Percentiles rank a stretch among this genome's conserved stretches.
These are phyloP conservation scores for Babesia ovis DNA, from an alignment of 169 alveolate genomes.

Conservation along the genomic window DNA sequence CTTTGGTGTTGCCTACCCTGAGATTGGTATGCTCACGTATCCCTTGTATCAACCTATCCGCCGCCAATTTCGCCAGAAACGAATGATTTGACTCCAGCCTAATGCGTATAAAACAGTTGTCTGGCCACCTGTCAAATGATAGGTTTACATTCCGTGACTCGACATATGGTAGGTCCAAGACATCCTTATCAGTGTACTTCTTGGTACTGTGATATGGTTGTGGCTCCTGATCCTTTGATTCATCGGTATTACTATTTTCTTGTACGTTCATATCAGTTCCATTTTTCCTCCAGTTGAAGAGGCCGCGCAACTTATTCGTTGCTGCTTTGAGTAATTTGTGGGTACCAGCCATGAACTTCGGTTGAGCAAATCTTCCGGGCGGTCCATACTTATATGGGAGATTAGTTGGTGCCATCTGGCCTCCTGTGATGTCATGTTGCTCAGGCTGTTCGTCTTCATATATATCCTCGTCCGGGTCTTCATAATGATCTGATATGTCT, in stretches of 20 bases:
- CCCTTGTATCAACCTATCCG: slow-evolving; percentile 35
- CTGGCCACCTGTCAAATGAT: slow-evolving; percentile 62
- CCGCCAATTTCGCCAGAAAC: slow-evolving; percentile 30
- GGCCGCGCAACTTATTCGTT: background rate
- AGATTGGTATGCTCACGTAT: slow-evolving; percentile 47
- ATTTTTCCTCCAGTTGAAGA: slow-evolving; percentile 2
- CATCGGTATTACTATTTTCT: background rate
- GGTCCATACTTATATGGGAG: too few species aligned
- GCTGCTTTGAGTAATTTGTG: background rate
- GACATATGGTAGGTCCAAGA: slow-evolving; percentile 39
- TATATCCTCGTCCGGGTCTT: too few species aligned
- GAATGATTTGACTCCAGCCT: slow-evolving; percentile 47
- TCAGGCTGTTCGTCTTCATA: too few species aligned
- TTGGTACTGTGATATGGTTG: slow-evolving; percentile 9
- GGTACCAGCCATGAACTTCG: slow-evolving; percentile 8
- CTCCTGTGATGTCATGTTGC: too few species aligned
- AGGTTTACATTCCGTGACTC: slow-evolving; percentile 17
- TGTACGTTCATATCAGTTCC: background rate
- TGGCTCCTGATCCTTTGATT: background rate
- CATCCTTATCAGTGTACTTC: slow-evolving; percentile 17
- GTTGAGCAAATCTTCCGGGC: slow-evolving; percentile 13
- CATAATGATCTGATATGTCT: too few species aligned
- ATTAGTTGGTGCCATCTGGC: too few species aligned
- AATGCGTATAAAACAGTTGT: slow-evolving; percentile 60
- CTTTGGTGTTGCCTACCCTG: slow-evolving; percentile 46